phyloP scores from a whole-genome alignment of 108 stramenopile species.

The Pseudonitzschia pungens region DNA sequence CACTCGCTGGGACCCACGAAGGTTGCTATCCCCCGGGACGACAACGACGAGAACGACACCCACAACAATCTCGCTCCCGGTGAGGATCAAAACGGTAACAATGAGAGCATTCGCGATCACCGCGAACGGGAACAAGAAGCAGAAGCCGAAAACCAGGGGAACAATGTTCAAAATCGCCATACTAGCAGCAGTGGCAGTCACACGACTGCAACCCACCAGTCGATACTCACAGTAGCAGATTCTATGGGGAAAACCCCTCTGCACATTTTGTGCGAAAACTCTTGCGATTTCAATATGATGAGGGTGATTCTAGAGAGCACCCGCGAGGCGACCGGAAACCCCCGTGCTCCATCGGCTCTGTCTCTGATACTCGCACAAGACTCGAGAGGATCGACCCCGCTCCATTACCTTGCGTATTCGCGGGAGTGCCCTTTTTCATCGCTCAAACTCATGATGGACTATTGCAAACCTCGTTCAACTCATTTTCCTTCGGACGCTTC shows the following conservation, averaged over 20 bases:
- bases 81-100: background rate
- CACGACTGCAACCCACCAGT: constrained; percentile 12
- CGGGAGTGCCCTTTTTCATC: constrained; percentile 33
- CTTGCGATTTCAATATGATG: constrained; percentile 20
- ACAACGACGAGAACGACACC: constrained; percentile 4
- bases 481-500: too few species aligned
- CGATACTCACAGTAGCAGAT: constrained; percentile 31
- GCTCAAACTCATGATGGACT: constrained; percentile 31
- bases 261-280: constrained; percentile 35
- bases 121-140: background rate
- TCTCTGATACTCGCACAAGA: constrained; percentile 28
- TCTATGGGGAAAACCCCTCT: constrained; percentile 26
- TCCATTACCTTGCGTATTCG: constrained; percentile 39
- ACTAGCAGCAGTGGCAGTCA: background rate
- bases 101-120: background rate
- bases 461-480: constrained; percentile 20
- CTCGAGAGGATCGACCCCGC: constrained; percentile 28
- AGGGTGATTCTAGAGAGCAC: constrained; percentile 22
- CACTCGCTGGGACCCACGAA: constrained; percentile 17
- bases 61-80: too few species aligned
- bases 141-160: background rate
- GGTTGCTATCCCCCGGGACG: constrained; percentile 8
- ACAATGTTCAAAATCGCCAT: background rate
- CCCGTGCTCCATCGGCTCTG: constrained; percentile 24
- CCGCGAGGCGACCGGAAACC: constrained; percentile 14